A percentile compares a stretch with the other conserved stretches of the same genome.
phyloP scores from a whole-genome alignment of 345 rosid species.

The Syzygium aqueum region DNA sequence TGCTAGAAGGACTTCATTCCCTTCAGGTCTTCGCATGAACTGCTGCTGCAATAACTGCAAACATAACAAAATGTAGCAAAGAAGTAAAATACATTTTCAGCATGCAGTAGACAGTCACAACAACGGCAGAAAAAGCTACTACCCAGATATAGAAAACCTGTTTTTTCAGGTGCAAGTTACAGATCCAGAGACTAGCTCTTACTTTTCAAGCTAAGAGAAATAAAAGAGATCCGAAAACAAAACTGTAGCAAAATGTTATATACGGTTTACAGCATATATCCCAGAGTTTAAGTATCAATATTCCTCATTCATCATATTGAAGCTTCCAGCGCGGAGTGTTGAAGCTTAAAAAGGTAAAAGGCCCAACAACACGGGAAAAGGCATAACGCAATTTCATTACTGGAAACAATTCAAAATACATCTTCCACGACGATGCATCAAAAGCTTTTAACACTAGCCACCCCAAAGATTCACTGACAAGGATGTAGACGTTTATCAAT shows the following conservation, averaged over 20 bases:
- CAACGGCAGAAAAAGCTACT: background rate
- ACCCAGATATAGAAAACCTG: background rate
- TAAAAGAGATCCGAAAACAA: background rate
- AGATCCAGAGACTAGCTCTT: background rate
- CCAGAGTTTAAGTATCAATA: background rate
- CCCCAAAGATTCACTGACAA: background rate
- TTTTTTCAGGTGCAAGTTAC: background rate
- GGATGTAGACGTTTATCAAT: background rate
- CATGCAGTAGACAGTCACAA: background rate
- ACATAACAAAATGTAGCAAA: background rate
- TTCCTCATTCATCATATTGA: background rate
- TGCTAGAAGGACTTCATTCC: constrained; percentile 61
- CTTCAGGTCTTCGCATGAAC: constrained; percentile 59
- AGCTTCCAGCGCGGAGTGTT: background rate
- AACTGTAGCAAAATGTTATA: background rate
- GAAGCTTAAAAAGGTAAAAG: background rate
- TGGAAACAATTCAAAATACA: no score
- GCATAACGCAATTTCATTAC: background rate
- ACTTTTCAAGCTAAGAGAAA: background rate
- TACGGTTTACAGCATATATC: background rate
- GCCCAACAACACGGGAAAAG: background rate
- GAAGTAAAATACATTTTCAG: background rate
- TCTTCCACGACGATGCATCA: background rate
- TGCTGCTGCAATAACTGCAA: constrained; percentile 59
- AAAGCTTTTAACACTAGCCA: background rate